Conservation (phyloP, 495 filamentous ascomycete species). For the Penicillium parvum region DNA sequence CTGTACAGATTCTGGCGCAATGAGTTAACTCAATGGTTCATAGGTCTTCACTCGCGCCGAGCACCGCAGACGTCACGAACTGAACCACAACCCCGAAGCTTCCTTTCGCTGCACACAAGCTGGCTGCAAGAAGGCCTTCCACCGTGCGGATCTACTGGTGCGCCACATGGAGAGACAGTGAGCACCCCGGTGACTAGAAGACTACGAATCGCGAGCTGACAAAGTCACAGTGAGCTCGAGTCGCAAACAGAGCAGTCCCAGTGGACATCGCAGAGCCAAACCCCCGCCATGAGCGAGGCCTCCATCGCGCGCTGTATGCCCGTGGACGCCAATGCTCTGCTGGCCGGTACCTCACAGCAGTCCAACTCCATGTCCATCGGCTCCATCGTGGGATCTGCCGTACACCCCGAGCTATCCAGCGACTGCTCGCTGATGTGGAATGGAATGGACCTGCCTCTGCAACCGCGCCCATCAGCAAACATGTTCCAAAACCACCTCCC, state of each 20-base stretch:
- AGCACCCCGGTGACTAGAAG: constrained; percentile 1
- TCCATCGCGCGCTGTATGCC: constrained; percentile 27
- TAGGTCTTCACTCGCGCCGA: constrained; percentile 83
- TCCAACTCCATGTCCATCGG: constrained; percentile 43
- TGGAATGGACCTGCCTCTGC: constrained; percentile 35
- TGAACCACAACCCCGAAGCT: constrained; percentile 73
- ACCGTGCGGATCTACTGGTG: constrained; percentile 70
- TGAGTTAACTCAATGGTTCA: constrained; percentile 11
- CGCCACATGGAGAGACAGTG: constrained; percentile 84
- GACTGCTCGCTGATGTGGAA: constrained; percentile 39
- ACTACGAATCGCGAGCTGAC: constrained; percentile 2
- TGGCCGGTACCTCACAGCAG: constrained; percentile 28
- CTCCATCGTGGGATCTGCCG: constrained; percentile 38
- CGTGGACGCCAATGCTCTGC: constrained; percentile 22
- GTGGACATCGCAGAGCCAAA: constrained; percentile 30
- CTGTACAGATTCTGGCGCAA: not conserved
- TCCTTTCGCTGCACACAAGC: constrained; percentile 60
- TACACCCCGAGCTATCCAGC: constrained; percentile 38
- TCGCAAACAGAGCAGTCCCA: constrained; percentile 32
- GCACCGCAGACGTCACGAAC: constrained; percentile 77
- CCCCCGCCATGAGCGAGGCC: constrained; percentile 20
- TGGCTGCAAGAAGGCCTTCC: constrained; percentile 74
- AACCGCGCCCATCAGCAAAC: constrained; percentile 26
- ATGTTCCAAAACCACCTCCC: constrained; percentile 35
- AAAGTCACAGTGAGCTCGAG: constrained; percentile 33